Percentiles rank a stretch among this genome's conserved stretches.
These are phyloP conservation scores for Pseudocercospora macadamiae DNA, from an alignment of 2,329 filamentous ascomycete genomes.

Conservation along the genomic window DNA sequence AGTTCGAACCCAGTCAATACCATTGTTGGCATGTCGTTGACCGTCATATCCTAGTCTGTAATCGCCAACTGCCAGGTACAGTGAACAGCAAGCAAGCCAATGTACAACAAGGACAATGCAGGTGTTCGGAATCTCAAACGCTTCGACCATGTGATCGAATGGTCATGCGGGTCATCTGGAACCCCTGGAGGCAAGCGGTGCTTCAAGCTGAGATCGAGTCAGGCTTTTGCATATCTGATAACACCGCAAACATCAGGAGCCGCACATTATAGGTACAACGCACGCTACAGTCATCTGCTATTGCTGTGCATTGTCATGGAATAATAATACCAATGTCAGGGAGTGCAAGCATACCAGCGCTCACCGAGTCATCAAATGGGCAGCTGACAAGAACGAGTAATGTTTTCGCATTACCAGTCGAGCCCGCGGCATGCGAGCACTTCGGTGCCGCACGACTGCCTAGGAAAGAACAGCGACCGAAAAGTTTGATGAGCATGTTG, in stretches of 20 bases:
- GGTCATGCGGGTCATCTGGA: constrained; percentile 7
- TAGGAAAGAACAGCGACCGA: no score
- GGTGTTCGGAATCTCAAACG: background rate
- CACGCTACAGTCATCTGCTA: no score
- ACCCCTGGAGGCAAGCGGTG: background rate
- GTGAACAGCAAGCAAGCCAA: background rate
- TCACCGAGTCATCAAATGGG: background rate
- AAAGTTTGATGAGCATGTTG: no score
- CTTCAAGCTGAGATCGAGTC: background rate
- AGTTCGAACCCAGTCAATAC: background rate
- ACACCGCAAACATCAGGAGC: background rate
- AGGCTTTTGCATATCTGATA: background rate
- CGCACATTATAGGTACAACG: background rate
- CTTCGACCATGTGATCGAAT: background rate
- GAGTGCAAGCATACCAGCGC: background rate
- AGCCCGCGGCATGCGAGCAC: background rate
- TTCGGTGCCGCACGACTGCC: background rate
- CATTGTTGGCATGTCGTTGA: constrained; percentile 6
- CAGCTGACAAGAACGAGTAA: background rate
- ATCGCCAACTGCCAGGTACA: background rate
- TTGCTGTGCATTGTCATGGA: no score
- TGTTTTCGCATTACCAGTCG: background rate
- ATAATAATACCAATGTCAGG: background rate
- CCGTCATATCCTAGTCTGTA: background rate
- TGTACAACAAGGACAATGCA: constrained; percentile 2